Percentiles rank a stretch among this genome's conserved stretches.
Conservation (phyloP, 179 eudicot species). For the Patellifolia procumbens region DNA sequence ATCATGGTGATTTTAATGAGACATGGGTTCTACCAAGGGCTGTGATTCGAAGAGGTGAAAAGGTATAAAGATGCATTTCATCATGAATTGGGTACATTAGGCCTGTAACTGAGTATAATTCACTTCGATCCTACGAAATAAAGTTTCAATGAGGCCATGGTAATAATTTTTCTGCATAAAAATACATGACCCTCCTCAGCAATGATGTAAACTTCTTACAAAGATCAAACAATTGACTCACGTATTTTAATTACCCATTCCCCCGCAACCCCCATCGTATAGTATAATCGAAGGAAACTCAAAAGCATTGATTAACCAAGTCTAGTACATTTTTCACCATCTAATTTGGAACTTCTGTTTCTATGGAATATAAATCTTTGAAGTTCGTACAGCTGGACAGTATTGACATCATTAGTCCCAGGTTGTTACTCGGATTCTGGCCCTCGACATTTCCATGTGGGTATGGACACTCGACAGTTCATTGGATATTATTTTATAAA, state of each 20-base stretch:
- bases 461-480: background rate
- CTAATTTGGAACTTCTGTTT: background rate
- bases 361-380: too few relatives aligned
- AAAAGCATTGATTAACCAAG: background rate
- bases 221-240: background rate
- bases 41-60: background rate
- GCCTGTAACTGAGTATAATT: background rate
- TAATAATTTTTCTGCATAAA: slow-evolving; percentile 1
- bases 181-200: background rate
- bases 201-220: too few relatives aligned
- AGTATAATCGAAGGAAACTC: background rate
- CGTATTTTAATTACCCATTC: background rate
- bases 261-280: background rate
- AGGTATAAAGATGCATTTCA: background rate
- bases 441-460: background rate
- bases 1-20: background rate
- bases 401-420: background rate
- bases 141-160: background rate
- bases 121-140: background rate
- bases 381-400: background rate
- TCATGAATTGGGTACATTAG: background rate
- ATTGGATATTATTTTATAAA: too few relatives aligned
- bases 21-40: background rate
- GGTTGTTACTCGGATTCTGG: too few relatives aligned
- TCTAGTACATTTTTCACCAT: background rate